Evolutionary conservation across 257 asterid genomes (phyloP), one percentile per base, ranked within the genome.

Genomic region (Fraxinus americana): DNA sequence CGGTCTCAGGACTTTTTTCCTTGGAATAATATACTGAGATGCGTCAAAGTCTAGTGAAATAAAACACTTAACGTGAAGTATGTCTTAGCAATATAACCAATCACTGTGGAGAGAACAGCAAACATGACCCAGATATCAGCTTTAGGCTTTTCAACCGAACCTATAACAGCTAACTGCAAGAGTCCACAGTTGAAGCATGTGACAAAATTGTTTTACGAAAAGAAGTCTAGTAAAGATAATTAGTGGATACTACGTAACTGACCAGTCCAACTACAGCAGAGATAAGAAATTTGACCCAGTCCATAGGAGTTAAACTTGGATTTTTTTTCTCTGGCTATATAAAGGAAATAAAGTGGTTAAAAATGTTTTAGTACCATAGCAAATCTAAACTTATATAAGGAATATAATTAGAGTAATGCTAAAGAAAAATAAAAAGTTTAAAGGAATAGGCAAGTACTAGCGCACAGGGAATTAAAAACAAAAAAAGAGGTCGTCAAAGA

Each of bases 291-390:
- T 90, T 95, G 82, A 95, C 98, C 99, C 96, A 91, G 82, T 95
- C 99, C 99, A 95, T 92, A 30, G 97, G 98, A 73, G 98, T 95
- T 82, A 95, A 91, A 86, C 98, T 83, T 75, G 99, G 99, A 81
- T 86, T 95, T 78, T 89, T 93, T 79, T 95, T 95, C 95, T 95
- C 99, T 29, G 99, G 99, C 99, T 95, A 77, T 82, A 78, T 59
- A 66, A 81, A 78, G 77, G 76, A 79, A 76, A 77, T 19, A 70
- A 67, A 57, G 73, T 61, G 63, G 72, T 36, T 13, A 72, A 69
- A 39, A 45, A 74, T 71, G 34, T 35, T 41, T 75, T 43, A 68
- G 70, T 66, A 70, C 76, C 63, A 35, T 38, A n/a, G 39, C 36
- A 35, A 63, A 69, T 54, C 71, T 80, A 77, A 65, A 32, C 35